phyloP scores from a whole-genome alignment of 2,329 filamentous ascomycete genomes.

The Neurospora sp. region DNA sequence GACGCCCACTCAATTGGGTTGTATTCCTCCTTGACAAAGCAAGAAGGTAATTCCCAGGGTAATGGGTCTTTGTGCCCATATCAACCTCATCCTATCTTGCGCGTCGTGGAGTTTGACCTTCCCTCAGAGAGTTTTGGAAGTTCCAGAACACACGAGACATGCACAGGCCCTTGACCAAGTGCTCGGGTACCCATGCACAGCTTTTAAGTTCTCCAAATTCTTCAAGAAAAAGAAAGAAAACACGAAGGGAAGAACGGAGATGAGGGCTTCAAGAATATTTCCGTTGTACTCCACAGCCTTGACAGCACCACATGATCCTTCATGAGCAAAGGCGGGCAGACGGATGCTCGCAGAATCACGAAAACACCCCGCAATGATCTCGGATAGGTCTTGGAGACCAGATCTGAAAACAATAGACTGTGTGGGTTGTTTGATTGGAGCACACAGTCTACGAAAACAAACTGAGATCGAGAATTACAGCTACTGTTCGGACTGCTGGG shows the following conservation, averaged over 20 bases:
- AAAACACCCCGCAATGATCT: background rate
- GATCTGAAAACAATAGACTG: no score
- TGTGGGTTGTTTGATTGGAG: no score
- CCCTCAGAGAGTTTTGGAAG: background rate
- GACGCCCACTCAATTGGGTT: background rate
- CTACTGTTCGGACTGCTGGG: background rate
- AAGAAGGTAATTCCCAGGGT: background rate
- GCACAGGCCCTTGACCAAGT: background rate
- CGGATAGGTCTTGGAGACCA: background rate
- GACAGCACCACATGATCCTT: background rate
- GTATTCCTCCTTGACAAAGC: background rate
- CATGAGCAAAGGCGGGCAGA: background rate
- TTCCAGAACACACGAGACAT: background rate
- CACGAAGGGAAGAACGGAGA: background rate
- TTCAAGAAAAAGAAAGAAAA: background rate
- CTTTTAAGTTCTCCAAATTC: background rate
- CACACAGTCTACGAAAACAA: no score
- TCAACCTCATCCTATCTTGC: background rate
- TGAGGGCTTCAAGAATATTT: background rate
- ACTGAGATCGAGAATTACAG: background rate
- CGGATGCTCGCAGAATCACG: background rate
- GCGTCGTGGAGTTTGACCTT: background rate
- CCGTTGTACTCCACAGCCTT: background rate
- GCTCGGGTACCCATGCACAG: background rate
- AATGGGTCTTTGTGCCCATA: background rate